Evolutionary conservation across 352 stramenopile species (phyloP), one percentile per base, ranked within the genome.

Genomic region (Pythium sukuiense): DNA sequence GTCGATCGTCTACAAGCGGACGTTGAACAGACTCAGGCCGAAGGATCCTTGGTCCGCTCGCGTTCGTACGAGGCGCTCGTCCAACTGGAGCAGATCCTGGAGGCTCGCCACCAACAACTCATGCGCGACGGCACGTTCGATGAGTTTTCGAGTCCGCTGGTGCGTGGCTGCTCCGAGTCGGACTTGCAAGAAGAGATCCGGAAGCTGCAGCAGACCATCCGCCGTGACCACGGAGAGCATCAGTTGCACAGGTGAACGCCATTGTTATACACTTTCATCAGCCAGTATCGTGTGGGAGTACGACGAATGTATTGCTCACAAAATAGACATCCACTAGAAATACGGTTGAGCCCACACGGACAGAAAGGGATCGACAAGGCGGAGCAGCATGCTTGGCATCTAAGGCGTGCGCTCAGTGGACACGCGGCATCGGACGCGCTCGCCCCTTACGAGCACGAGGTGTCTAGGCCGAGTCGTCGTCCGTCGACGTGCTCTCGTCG

Each of bases 31-130:
- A 14, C 53, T 16, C 18, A 50, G 55, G 14, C 3, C 20, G 13
- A 24, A 14, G 18, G 6, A 20, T 14, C 32, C 12, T 14, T 61
- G 6, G 29, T 68, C 30, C 53, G 61, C 1, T 89, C 81, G 9
- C 76, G 85, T 26, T 92, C 83, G 18, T 93, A 92, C 69, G 85
- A 93, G 65, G 77, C 83, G 6, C 67, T 93, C 14, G 80, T 91
- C 45, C 80, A 87, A 59, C 67, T 93, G 13, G 85, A 93, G 61
- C 72, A 73, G 2, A 90, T 91, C 33, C 70, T 93, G 37, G 85
- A 93, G 55, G 76, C 78, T n/a, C 69, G 85, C 1, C 85, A 93
- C 53, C 78, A 85, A 52, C 71, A 88, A 32, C 62, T 93, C 29
- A 90, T 93, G 83, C 70, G 65, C 14, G 65, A 89, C 41, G 83